Base-by-base conservation (phyloP, 495 filamentous ascomycete species). In the Terfezia claveryi region DNA sequence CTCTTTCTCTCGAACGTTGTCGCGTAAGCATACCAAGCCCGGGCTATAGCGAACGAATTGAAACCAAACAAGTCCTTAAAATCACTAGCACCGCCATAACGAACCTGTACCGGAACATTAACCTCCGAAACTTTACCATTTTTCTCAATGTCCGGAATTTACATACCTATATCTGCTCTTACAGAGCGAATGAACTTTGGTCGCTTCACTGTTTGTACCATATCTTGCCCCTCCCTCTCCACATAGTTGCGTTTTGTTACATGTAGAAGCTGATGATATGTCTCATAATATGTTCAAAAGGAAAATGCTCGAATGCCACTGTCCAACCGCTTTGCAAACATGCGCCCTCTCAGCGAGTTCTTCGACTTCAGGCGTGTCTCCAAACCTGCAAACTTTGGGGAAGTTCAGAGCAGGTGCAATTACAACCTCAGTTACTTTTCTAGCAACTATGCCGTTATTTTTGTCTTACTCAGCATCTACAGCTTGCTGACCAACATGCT, bases 351-450 rank as follows among this genome's bases (percentile, higher is more conserved):
- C 61, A 80, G 82, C 58, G 91, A 98, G 68, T 98, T 98, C 70
- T 74, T 96, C 65, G 88, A 98, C 68, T 62, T 95, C 68, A 98
- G 94, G 76, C 83, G 89, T 36, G 60, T 98, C 10, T 94, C 85
- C 50, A 96, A 95, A 72, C 92, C 91, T 5, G 76, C 74, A 60
- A 89, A 88, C 69, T 94, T 96, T 61, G 77, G 70, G 61, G 91
- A 96, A 65, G 77, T 84, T 55, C 91, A 98, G 69, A 89, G 83
- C 69, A 80, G 91, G 54, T 81, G 94, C 67, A 94, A 93, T 72
- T 98, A 94, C 81, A 98, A 98, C 67, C 73, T 98, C 54, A 77
- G 81, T 66, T 82, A 95, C 73, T 98, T 94, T 74, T 89, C 87
- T 55, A 95, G 86, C 82, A 98, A 98, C 72, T 98, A 98, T 77